Percentiles rank a stretch among this genome's conserved stretches.
Evolutionary conservation across 2,329 filamentous ascomycete species (phyloP).

Genomic region (Furcasterigmium furcatum): DNA sequence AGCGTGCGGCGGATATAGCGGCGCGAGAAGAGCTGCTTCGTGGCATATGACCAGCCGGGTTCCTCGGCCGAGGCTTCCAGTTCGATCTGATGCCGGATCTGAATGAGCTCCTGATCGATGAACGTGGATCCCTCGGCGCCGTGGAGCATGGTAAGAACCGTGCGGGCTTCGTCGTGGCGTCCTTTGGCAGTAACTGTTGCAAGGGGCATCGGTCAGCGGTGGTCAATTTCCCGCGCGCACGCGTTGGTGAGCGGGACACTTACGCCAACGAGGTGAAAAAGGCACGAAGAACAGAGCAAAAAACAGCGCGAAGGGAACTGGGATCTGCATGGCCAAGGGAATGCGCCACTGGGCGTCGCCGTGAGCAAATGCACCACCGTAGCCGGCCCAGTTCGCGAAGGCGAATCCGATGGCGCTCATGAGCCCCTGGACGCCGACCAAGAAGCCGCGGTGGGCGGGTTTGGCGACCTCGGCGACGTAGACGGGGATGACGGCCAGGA

Average conservation of each 20-base stretch:
- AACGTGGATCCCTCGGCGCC: slow-evolving; percentile 13
- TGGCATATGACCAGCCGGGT: slow-evolving; percentile 12
- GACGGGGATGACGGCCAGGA: slow-evolving; percentile 17
- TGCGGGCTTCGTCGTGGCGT: slow-evolving; percentile 12
- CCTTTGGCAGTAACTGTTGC: slow-evolving; percentile 5
- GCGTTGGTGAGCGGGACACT: too few species aligned
- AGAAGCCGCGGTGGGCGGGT: slow-evolving; percentile 18
- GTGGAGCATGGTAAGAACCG: slow-evolving; percentile 13
- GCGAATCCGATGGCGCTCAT: slow-evolving; percentile 21
- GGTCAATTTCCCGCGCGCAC: too few species aligned
- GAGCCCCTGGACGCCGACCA: slow-evolving; percentile 18
- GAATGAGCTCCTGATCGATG: slow-evolving; percentile 17
- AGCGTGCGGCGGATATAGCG: slow-evolving; percentile 24
- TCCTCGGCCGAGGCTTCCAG: slow-evolving; percentile 17
- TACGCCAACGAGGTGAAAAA: slow-evolving; percentile 20
- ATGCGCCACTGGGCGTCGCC: slow-evolving; percentile 23
- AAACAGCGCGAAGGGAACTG: slow-evolving; percentile 14
- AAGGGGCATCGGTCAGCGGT: too few species aligned
- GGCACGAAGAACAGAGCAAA: slow-evolving; percentile 17
- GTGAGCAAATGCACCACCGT: slow-evolving; percentile 25
- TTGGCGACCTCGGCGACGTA: slow-evolving; percentile 24
- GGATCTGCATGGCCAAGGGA: slow-evolving; percentile 17
- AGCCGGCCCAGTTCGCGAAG: slow-evolving; percentile 27
- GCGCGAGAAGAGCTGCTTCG: slow-evolving; percentile 16
- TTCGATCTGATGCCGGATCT: slow-evolving; percentile 23